Base-by-base conservation (phyloP, 345 rosid species). In the Microthlaspi erraticum region DNA sequence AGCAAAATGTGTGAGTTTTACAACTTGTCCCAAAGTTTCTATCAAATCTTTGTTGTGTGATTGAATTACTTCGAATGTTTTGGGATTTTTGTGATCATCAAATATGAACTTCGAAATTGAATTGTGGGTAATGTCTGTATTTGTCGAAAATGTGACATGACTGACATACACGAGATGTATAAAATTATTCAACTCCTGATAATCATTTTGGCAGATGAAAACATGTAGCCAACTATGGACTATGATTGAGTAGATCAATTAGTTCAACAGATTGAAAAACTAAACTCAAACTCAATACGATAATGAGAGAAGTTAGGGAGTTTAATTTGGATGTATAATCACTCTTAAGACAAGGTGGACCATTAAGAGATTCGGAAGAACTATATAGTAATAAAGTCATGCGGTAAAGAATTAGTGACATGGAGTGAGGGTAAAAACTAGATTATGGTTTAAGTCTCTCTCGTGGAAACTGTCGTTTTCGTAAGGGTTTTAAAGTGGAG, bases 41-140 rank as follows among this genome's bases (percentile, higher is more conserved):
- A 49, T 58, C 18, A 20, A 29, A 50, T 50, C 52, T 50, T 50
- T 66, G 68, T 39, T 50, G 64, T 74, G 69, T 43, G 62, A 16
- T 50, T 42, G 62, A 16, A 41, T 42, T 33, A 8, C 19, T 38
- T 26, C 57, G 36, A 10, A 72, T 54, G 76, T 43, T 63, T 11
- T 72, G 50, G 49, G 58, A 37, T 36, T 18, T 43, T 43, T 65
- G 55, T 66, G 61, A 73, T 50, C 19, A 50, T 73, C 46, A 20
- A 20, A 65, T 20, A 29, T 64, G 65, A 56, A 12, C 6, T 20
- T 71, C 34, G 6, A 23, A 44, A 16, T 18, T 18, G 18, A 48
- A 41, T 8, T 0, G 9, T 39, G 13, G 31, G 57, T 64, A 33
- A 2, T 23, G 10, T 26, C 5, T 34, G 54, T 42, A 20, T 12